Evolutionary conservation across 345 rosid genomes (phyloP).

Genomic region (Syzygium grande): DNA sequence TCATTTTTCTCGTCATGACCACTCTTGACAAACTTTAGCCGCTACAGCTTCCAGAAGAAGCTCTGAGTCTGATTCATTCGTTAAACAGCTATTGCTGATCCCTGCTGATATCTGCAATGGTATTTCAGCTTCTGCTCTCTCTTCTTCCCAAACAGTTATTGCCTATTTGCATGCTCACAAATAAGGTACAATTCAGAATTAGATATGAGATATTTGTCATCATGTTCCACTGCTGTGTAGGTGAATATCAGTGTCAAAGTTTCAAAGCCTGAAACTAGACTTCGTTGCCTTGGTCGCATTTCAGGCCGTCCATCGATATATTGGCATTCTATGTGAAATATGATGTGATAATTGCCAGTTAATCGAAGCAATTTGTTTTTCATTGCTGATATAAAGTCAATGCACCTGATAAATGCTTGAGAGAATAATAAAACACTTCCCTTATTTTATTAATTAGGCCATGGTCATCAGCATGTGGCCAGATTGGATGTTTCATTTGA

Average conservation of each 20-base stretch:
- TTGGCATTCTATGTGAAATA: background rate
- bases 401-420: no score
- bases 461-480: background rate
- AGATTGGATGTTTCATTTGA: background rate
- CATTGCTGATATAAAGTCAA: background rate
- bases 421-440: background rate
- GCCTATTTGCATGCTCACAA: conserved; percentile 40
- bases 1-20: no score
- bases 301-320: no score
- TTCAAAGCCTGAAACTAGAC: background rate
- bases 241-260: background rate
- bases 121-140: no score
- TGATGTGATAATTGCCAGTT: background rate
- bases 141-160: conserved; percentile 28
- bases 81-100: no score
- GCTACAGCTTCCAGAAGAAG: no score
- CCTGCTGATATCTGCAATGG: no score
- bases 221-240: background rate
- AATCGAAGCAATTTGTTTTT: background rate
- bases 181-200: background rate
- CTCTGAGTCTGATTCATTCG: no score
- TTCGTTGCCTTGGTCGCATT: background rate
- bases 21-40: no score
- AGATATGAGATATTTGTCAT: background rate
- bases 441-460: background rate